Evolutionary conservation across 768 basidiomycete species (phyloP).

Genomic region (Guyanaporus albipodus): DNA sequence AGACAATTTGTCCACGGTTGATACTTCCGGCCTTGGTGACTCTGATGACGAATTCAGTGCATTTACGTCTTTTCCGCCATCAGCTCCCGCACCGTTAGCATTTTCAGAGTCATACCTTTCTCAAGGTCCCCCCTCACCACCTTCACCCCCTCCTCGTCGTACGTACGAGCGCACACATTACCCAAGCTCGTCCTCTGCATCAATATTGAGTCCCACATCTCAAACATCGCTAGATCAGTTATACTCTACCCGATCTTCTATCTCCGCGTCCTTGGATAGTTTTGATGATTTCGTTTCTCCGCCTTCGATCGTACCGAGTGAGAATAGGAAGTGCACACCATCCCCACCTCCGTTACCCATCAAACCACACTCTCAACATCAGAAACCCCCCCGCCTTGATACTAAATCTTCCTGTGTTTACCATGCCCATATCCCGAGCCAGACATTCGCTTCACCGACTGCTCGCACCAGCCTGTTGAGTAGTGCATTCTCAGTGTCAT

Average conservation of each 20-base stretch:
- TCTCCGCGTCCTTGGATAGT: conserved; percentile 37
- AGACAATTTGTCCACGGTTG: conserved; percentile 10
- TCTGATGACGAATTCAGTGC: conserved; percentile 53
- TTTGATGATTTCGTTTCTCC: conserved; percentile 48
- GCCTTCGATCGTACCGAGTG: conserved; percentile 2
- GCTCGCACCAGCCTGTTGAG: conserved; percentile 14
- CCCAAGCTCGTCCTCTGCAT: conserved; percentile 23
- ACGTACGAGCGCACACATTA: conserved; percentile 22
- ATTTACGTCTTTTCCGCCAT: conserved; percentile 35
- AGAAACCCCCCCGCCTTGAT: conserved; percentile 10
- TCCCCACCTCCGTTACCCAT: conserved; percentile 45
- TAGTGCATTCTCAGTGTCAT: conserved; percentile 7
- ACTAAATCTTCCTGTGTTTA: conserved; percentile 8
- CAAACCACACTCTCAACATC: conserved; percentile 23
- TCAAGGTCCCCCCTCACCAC: conserved; percentile 21
- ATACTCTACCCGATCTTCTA: conserved; percentile 20
- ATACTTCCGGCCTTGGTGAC: conserved; percentile 16
- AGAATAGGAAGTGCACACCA: conserved; percentile 34
- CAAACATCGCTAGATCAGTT: conserved; percentile 21
- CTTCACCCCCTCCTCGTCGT: conserved; percentile 29
- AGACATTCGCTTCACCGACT: conserved; percentile 10
- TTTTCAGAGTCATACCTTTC: conserved; percentile 6
- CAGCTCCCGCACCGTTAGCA: conserved; percentile 5
- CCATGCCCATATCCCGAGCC: conserved; percentile 21
- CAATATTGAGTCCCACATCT: conserved; percentile 20